Evolutionary conservation across 2,329 filamentous ascomycete genomes (phyloP).

Genomic region (Exophiala aquamarina): DNA sequence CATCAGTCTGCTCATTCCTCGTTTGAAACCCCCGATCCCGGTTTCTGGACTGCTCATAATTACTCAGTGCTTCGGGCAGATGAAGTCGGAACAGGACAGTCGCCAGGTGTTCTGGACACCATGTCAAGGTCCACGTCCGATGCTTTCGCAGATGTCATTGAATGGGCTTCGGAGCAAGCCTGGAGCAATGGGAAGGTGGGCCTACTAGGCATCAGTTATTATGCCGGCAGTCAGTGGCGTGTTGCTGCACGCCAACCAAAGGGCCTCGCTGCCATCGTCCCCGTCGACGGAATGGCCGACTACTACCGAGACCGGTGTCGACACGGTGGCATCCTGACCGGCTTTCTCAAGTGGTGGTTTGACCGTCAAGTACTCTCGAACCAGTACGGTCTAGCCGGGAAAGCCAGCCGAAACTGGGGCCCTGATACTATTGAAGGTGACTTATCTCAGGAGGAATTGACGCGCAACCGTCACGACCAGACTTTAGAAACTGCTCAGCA

Average conservation of each 20-base stretch:
- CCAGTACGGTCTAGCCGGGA: constrained; percentile 63
- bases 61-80: constrained; percentile 58
- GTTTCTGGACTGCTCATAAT: constrained; percentile 55
- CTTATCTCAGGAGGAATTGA: constrained; percentile 36
- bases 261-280: constrained; percentile 52
- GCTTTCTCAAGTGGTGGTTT: constrained; percentile 54
- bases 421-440: constrained; percentile 45
- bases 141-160: constrained; percentile 52
- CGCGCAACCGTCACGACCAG: constrained; percentile 41
- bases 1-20: constrained; percentile 56
- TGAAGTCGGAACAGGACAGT: constrained; percentile 54
- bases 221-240: constrained; percentile 56
- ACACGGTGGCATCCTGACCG: constrained; percentile 62
- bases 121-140: constrained; percentile 55
- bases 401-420: constrained; percentile 54
- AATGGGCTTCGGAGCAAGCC: constrained; percentile 52
- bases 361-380: constrained; percentile 56
- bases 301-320: constrained; percentile 60
- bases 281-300: constrained; percentile 59
- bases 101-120: constrained; percentile 53
- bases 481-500: constrained; percentile 49
- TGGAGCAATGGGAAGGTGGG: constrained; percentile 55
- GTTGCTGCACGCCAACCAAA: constrained; percentile 54
- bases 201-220: constrained; percentile 53
- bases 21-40: constrained; percentile 61